These are phyloP conservation scores for Volvariella surrecta DNA, from an alignment of 1,284 basidiomycete genomes.

Conservation along the genomic window DNA sequence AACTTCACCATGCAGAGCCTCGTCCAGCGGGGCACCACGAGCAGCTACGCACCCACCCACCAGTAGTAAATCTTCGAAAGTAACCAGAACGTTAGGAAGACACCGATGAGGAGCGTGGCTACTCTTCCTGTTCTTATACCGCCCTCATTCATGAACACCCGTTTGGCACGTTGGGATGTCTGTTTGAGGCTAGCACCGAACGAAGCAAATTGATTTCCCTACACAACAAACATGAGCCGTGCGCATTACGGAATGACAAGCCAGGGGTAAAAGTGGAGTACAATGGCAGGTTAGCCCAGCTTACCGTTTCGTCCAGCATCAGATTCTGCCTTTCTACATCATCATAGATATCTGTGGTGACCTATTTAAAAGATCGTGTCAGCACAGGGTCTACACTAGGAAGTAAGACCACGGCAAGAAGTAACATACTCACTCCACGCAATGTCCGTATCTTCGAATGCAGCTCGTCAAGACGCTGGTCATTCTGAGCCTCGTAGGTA, in stretches of 20 bases:
- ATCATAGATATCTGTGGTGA: slow-evolving; percentile 73
- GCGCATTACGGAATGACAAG: not conserved
- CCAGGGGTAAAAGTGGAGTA: not conserved
- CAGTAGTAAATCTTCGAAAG: slow-evolving; percentile 30
- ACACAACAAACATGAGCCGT: no score
- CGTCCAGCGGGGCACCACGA: no score
- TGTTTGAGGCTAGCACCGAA: slow-evolving; percentile 54
- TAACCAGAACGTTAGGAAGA: slow-evolving; percentile 34
- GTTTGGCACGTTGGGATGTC: slow-evolving; percentile 55
- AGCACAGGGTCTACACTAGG: not conserved
- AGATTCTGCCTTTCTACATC: slow-evolving; percentile 77
- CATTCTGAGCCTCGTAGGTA: slow-evolving; percentile 74
- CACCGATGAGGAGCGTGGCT: slow-evolving; percentile 45
- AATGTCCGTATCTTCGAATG: slow-evolving; percentile 74
- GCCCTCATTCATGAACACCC: slow-evolving; percentile 37
- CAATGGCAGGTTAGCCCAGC: slow-evolving; percentile 16
- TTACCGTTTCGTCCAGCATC: slow-evolving; percentile 65
- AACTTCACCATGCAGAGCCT: no score
- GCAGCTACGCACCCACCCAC: slow-evolving; percentile 22
- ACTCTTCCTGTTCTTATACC: slow-evolving; percentile 57
- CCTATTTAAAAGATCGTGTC: slow-evolving; percentile 26
- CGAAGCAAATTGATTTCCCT: slow-evolving; percentile 62
- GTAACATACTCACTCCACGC: slow-evolving; percentile 48
- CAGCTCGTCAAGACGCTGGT: slow-evolving; percentile 71
- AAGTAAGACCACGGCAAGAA: slow-evolving; percentile 1